phyloP scores from a whole-genome alignment of 257 asterid genomes.

The Apocynum venetum region DNA sequence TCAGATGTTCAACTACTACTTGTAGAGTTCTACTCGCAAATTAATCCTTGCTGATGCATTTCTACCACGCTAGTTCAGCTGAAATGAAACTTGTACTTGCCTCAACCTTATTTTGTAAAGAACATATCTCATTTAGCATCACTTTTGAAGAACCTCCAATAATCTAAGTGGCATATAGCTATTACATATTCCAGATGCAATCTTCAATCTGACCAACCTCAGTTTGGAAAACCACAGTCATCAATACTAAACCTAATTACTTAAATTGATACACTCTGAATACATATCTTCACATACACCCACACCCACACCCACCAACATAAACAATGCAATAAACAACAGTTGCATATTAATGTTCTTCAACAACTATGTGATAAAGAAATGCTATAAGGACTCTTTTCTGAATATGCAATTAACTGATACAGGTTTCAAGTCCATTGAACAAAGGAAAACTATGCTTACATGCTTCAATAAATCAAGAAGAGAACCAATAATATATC shows the following conservation, averaged over 20 bases:
- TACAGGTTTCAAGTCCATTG: not conserved
- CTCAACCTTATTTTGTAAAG: not conserved
- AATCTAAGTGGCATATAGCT: not conserved
- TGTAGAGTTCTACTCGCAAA: not conserved
- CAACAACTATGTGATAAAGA: not conserved
- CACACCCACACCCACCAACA: not conserved
- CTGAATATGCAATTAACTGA: not conserved
- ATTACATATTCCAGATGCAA: not conserved
- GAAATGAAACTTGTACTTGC: not conserved
- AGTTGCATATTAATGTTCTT: not conserved
- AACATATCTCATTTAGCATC: not conserved
- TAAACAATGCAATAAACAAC: not conserved
- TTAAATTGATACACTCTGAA: not conserved
- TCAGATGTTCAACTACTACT: not conserved
- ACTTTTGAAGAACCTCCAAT: not conserved
- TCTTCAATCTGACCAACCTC: not conserved
- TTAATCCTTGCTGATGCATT: not conserved
- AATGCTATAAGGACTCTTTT: not conserved
- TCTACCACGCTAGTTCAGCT: not conserved
- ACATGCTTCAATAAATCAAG: constrained; percentile 3
- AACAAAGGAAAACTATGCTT: not conserved
- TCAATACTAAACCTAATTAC: not conserved
- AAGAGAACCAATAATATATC: not conserved
- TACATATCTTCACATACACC: not conserved
- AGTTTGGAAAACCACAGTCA: not conserved